Evolutionary conservation across 2,329 filamentous ascomycete species (phyloP).

Genomic region (Pseudocercospora musae): DNA sequence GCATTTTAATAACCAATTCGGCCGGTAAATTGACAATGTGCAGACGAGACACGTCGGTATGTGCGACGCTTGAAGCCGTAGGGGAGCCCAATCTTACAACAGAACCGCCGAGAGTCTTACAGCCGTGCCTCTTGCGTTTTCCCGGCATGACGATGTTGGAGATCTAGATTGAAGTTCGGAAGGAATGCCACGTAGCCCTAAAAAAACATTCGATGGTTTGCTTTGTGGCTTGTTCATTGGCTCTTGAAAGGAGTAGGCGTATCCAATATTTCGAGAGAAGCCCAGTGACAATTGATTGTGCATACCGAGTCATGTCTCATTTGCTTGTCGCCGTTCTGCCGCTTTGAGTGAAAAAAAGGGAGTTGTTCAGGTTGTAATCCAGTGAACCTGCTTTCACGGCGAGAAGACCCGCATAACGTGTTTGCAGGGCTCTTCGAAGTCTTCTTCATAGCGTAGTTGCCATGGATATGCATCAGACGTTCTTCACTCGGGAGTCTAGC

Average conservation of each 20-base stretch:
- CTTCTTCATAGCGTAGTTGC: neutral
- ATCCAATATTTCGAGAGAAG: no score
- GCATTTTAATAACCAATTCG: neutral
- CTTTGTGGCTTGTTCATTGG: no score
- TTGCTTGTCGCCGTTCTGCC: no score
- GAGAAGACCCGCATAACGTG: neutral
- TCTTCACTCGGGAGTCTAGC: slow-evolving; percentile 57
- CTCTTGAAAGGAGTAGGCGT: no score
- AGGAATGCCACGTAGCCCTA: no score
- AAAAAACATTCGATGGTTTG: no score
- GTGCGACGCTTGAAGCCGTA: neutral
- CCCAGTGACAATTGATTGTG: no score
- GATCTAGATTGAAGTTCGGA: no score
- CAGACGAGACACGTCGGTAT: neutral
- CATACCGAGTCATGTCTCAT: no score
- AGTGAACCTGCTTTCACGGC: no score
- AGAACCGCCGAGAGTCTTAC: neutral
- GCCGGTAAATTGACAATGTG: neutral
- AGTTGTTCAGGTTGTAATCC: no score
- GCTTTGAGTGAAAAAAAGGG: no score
- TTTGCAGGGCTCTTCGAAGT: neutral
- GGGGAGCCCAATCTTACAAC: neutral
- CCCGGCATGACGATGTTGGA: neutral
- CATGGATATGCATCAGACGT: neutral
- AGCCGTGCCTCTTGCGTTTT: neutral